Conservation (phyloP, 1,139 yeast genomes). For the Candida pseudoviswanathii region DNA sequence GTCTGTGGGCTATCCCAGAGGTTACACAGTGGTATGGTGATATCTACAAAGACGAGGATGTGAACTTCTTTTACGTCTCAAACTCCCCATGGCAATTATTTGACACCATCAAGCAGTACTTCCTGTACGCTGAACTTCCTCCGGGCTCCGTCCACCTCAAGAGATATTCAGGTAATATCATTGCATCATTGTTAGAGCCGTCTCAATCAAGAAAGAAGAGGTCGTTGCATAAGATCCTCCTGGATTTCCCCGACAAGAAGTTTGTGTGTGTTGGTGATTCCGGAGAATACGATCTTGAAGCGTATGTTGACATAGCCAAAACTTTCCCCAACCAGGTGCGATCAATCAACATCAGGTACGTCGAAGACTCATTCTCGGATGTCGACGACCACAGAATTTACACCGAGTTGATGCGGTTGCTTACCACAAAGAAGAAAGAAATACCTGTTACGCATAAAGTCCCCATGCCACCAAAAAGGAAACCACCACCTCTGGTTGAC, state of each 20-base stretch:
- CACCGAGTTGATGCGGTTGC: constrained; percentile 30
- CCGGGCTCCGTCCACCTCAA: constrained; percentile 79
- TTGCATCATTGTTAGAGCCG: constrained; percentile 83
- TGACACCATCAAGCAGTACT: constrained; percentile 62
- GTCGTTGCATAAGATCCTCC: constrained; percentile 62
- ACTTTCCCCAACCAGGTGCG: constrained; percentile 61
- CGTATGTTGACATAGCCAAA: constrained; percentile 73
- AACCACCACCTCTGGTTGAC: constrained; percentile 1
- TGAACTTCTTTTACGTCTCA: constrained; percentile 85
- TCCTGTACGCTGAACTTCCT: constrained; percentile 62
- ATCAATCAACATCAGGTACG: constrained; percentile 82
- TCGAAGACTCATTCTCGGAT: constrained; percentile 67
- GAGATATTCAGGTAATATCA: constrained; percentile 79
- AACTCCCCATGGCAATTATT: constrained; percentile 93
- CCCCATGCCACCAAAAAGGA: constrained; percentile 3
- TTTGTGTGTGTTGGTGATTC: constrained; percentile 92
- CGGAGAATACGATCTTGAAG: constrained; percentile 93
- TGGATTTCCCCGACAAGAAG: constrained; percentile 74
- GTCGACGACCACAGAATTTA: constrained; percentile 45
- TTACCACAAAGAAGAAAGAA: constrained; percentile 15
- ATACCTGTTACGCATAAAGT: constrained; percentile 12
- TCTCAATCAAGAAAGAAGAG: constrained; percentile 77
- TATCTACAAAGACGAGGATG: constrained; percentile 38
- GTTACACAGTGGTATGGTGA: constrained; percentile 69
- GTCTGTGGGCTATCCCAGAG: constrained; percentile 70